Evolutionary conservation across 495 filamentous ascomycete genomes (phyloP).

Genomic region (Astrothelium macrocarpum): DNA sequence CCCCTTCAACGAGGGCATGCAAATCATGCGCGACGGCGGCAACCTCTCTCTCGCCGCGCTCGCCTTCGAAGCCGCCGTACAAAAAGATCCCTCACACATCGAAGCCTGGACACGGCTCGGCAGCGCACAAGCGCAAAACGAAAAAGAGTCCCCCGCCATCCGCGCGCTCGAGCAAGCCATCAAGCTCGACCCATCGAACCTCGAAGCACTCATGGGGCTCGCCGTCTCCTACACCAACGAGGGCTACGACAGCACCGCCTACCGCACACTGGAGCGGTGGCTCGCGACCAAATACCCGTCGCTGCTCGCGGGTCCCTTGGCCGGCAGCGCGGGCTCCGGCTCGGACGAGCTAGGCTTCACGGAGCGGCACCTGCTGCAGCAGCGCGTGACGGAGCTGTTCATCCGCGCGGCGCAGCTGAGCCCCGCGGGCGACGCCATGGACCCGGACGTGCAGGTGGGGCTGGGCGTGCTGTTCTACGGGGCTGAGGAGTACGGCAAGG

Average conservation of each 20-base stretch:
- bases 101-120: constrained; percentile 91
- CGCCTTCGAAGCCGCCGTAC: constrained; percentile 94
- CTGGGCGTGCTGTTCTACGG: constrained; percentile 97
- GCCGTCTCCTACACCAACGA: constrained; percentile 99
- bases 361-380: constrained; percentile 80
- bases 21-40: constrained; percentile 83
- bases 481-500: constrained; percentile 94
- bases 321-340: constrained; percentile 39
- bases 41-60: constrained; percentile 89
- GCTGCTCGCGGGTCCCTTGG: constrained; percentile 57
- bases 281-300: constrained; percentile 82
- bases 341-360: constrained; percentile 71
- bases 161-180: constrained; percentile 90
- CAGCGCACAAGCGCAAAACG: constrained; percentile 89
- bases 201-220: constrained; percentile 85
- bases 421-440: constrained; percentile 80
- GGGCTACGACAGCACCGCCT: constrained; percentile 92
- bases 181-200: constrained; percentile 74
- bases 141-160: constrained; percentile 96
- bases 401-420: constrained; percentile 86
- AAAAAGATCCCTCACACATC: constrained; percentile 76
- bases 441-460: constrained; percentile 95
- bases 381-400: constrained; percentile 81
- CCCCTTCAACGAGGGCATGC: constrained; percentile 82
- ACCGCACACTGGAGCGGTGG: constrained; percentile 95